A percentile compares a stretch with the other conserved stretches of the same genome.
phyloP scores from a whole-genome alignment of 768 basidiomycete species.

The Trametes gibbosa region DNA sequence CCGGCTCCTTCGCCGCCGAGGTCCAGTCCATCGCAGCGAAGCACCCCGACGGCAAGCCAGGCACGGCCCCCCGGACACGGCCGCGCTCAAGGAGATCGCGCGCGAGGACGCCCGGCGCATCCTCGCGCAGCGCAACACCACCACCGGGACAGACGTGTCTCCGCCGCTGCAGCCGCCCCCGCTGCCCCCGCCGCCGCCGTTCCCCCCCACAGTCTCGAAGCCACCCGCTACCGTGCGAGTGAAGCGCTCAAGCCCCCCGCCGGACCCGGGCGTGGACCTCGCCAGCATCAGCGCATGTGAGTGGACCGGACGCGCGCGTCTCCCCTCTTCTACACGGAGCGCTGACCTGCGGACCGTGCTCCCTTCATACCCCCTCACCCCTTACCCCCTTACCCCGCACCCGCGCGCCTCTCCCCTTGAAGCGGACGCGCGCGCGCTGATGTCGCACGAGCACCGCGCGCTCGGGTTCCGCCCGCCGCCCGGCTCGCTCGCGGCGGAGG shows the following conservation, averaged over 20 bases:
- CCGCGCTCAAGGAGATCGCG: constrained; percentile 27
- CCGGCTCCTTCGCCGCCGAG: constrained; percentile 36
- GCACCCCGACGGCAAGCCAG: constrained; percentile 27
- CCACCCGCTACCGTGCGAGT: too few species aligned
- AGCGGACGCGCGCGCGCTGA: constrained; percentile 27
- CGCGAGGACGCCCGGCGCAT: constrained; percentile 28
- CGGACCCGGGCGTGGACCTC: constrained; percentile 20
- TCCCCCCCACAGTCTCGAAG: too few species aligned
- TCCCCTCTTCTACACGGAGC: neutral
- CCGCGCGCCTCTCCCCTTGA: neutral
- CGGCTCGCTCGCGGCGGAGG: constrained; percentile 31
- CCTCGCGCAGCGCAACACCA: constrained; percentile 20
- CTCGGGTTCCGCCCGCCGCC: constrained; percentile 32
- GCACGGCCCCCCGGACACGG: constrained; percentile 7
- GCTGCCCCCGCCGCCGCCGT: too few species aligned
- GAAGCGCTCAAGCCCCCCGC: constrained; percentile 8
- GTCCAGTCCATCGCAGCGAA: constrained; percentile 36
- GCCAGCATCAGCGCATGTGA: constrained; percentile 22
- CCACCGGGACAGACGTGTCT: constrained; percentile 8
- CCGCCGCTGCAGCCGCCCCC: too few species aligned
- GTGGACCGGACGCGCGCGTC: neutral
- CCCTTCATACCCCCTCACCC: neutral
- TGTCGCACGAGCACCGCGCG: constrained; percentile 31
- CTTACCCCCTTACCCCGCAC: too few species aligned
- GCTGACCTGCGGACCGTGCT: too few species aligned